Base-by-base conservation (phyloP, 2,329 filamentous ascomycete genomes). In the Neurospora sp. region DNA sequence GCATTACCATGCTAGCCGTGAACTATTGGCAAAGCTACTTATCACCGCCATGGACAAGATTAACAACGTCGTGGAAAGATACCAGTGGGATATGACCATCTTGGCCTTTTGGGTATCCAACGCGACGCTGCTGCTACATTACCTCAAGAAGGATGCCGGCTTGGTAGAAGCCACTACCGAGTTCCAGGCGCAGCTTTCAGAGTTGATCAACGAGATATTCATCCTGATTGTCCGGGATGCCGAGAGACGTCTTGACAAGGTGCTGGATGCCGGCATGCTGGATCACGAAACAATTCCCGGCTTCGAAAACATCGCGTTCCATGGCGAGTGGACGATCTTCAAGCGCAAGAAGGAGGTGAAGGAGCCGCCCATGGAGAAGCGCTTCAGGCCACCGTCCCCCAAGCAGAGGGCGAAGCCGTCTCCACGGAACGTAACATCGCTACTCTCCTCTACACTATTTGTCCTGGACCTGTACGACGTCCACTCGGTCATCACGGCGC, bases 1-100 rank as follows among this genome's bases (percentile, higher is more conserved):
- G 4, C 93, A 98, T 78, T 99, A 99, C 76, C 95, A 99, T 80
- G 91, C 95, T 66, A 97, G 92, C 76, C 86, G 87, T 2, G 94
- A 97, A 73, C 85, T 99, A 10, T 83, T 99, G 10, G 90, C 89
- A 19, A 91, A 91, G 62, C 86, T 98, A 36, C 87, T 99, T 17
- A 85, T 92, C 36, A 90, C 91, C 42, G 93, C 96, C 43, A 97
- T 97, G 87, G 93, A 97, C 77, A 96, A 95, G 80, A 98, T 99
- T 76, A 98, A 98, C 78, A 91, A 93, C 71, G 93, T 97, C 38
- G 93, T 99, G n/a, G 96, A 98, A 80, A 88, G 88, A 72, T 90
- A 95, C 77, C 96, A 99, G 78, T 98, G 96, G 96, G 96, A 99
- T 78, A 99, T 99, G 96, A 99, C 96, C 0, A 97, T 99, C 74